These are phyloP conservation scores for Colletotrichum trifolii DNA, from an alignment of 2,329 filamentous ascomycete species.

Conservation along the genomic window DNA sequence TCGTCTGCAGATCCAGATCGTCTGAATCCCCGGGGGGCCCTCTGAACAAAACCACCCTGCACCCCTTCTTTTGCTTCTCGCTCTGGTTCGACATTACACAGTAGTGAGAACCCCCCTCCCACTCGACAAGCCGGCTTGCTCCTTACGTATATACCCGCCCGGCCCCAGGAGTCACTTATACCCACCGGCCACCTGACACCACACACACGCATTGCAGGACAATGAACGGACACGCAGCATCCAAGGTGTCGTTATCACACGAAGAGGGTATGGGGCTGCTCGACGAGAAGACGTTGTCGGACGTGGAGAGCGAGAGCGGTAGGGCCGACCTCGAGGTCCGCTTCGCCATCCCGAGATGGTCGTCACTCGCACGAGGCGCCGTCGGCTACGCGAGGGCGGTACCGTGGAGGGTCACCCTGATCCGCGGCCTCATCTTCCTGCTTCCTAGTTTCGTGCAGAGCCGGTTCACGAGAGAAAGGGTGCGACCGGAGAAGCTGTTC, in stretches of 20 bases:
- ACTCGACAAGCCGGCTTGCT: slow-evolving; percentile 20
- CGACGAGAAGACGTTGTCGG: slow-evolving; percentile 56
- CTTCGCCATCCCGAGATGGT: slow-evolving; percentile 46
- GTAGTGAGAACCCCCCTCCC: background rate
- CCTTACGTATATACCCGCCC: background rate
- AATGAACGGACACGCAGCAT: slow-evolving; percentile 54
- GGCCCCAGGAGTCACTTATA: slow-evolving; percentile 15
- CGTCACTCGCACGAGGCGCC: slow-evolving; percentile 44
- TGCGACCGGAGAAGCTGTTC: slow-evolving; percentile 53
- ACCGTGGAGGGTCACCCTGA: slow-evolving; percentile 50
- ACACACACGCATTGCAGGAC: slow-evolving; percentile 42
- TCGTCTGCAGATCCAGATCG: slow-evolving; percentile 34
- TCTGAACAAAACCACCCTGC: slow-evolving; percentile 28
- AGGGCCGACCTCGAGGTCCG: slow-evolving; percentile 51
- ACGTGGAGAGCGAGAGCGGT: slow-evolving; percentile 56
- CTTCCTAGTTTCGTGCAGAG: slow-evolving; percentile 65
- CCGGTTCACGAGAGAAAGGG: slow-evolving; percentile 53
- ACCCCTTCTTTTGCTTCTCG: slow-evolving; percentile 21
- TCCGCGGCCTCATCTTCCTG: slow-evolving; percentile 57
- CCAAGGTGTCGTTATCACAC: slow-evolving; percentile 47
- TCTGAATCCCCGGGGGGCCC: slow-evolving; percentile 26
- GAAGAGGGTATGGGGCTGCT: slow-evolving; percentile 59
- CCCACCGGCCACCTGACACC: background rate
- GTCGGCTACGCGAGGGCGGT: slow-evolving; percentile 45
- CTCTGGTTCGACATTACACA: slow-evolving; percentile 8